Evolutionary conservation across 345 rosid genomes (phyloP).

Genomic region (Durio zibethinus): DNA sequence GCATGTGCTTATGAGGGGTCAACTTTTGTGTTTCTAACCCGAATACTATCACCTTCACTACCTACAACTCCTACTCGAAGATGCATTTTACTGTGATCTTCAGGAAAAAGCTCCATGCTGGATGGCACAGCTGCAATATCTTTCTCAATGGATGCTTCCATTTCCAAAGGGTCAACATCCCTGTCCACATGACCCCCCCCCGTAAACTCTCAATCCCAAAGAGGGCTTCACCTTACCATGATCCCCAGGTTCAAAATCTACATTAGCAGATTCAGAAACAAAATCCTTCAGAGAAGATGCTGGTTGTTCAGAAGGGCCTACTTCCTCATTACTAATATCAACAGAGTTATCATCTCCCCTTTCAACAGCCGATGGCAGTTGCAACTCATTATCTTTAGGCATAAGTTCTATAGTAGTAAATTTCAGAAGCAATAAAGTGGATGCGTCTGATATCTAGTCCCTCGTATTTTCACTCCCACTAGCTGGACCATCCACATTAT

Average conservation of each 20-base stretch:
- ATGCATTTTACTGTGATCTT: neutral
- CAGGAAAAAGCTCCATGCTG: constrained; percentile 1
- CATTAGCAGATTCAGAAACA: neutral
- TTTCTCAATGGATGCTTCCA: neutral
- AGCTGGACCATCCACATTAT: constrained; percentile 15
- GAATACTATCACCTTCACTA: constrained; percentile 1
- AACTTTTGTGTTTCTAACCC: neutral
- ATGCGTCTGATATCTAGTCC: constrained; percentile 1
- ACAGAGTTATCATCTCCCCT: constrained; percentile 1
- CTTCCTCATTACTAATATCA: constrained; percentile 5
- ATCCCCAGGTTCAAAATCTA: constrained; percentile 2
- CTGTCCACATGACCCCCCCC: constrained; percentile 13
- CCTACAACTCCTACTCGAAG: neutral
- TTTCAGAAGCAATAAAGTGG: constrained; percentile 12
- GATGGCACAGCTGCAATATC: constrained; percentile 15
- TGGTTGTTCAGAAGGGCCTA: neutral
- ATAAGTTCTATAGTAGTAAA: constrained; percentile 2
- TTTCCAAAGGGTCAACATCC: constrained; percentile 9
- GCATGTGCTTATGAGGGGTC: constrained; percentile 1
- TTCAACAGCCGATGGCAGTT: constrained; percentile 8
- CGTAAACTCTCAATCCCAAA: constrained; percentile 10
- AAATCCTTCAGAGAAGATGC: neutral
- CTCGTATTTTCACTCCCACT: constrained; percentile 8
- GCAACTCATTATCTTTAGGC: constrained; percentile 7
- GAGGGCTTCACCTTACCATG: constrained; percentile 9